phyloP scores from a whole-genome alignment of 495 filamentous ascomycete genomes.

The Daldinia loculata region DNA sequence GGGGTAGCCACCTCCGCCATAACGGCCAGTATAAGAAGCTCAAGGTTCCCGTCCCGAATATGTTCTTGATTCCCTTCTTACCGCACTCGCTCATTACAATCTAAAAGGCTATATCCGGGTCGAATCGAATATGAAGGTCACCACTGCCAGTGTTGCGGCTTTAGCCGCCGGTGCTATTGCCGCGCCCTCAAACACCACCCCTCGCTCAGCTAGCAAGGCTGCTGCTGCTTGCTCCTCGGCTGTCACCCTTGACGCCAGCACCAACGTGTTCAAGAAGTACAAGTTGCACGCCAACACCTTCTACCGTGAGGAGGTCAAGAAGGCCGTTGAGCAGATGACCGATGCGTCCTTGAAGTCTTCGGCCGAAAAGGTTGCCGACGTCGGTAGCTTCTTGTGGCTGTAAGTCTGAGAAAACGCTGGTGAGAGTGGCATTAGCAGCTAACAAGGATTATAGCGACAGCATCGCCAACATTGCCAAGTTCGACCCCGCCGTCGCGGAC shows the following conservation, averaged over 20 bases:
- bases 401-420: constrained; percentile 45
- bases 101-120: constrained; percentile 35
- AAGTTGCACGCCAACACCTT: constrained; percentile 65
- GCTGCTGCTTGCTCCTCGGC: constrained; percentile 56
- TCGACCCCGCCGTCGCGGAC: constrained; percentile 64
- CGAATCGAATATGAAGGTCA: constrained; percentile 57
- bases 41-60: constrained; percentile 10
- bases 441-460: constrained; percentile 54
- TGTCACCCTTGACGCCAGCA: constrained; percentile 60
- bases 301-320: constrained; percentile 63
- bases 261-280: constrained; percentile 64
- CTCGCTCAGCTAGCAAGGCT: constrained; percentile 44
- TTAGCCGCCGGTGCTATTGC: constrained; percentile 55
- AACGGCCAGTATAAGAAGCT: constrained; percentile 41
- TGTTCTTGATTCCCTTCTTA: constrained; percentile 41
- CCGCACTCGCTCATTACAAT: constrained; percentile 48
- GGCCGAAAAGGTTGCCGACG: constrained; percentile 66
- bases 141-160: constrained; percentile 50
- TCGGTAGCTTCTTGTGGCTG: constrained; percentile 78
- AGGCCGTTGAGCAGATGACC: constrained; percentile 54
- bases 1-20: constrained; percentile 18
- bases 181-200: constrained; percentile 49
- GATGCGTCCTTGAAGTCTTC: constrained; percentile 49
- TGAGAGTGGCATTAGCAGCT: constrained; percentile 6
- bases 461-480: constrained; percentile 66